phyloP scores from a whole-genome alignment of 768 basidiomycete genomes.

The Tulasnella sp. region DNA sequence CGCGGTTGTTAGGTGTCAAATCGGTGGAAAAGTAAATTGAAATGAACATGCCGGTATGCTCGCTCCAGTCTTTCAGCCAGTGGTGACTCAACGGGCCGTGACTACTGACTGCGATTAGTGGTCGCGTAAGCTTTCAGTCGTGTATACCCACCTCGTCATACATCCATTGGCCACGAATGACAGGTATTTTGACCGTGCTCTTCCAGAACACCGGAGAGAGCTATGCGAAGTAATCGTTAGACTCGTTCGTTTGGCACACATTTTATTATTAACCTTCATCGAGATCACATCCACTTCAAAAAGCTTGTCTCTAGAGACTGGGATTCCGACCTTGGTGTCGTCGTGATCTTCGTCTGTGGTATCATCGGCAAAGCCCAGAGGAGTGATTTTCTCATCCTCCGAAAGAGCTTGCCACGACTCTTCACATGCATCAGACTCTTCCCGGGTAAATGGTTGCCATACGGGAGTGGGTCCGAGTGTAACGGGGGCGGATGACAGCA shows the following conservation, averaged over 20 bases:
- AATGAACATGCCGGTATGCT: conserved; percentile 30
- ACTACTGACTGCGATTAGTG: conserved; percentile 22
- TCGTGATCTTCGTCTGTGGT: conserved; percentile 22
- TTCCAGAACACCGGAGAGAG: conserved; percentile 38
- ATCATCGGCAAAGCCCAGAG: not conserved
- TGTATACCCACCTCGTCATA: conserved; percentile 29
- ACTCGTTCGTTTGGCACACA: not conserved
- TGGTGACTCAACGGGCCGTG: conserved; percentile 34
- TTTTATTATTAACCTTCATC: conserved; percentile 25
- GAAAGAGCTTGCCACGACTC: conserved; percentile 26
- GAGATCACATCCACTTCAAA: conserved; percentile 29
- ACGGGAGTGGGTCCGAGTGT: conserved; percentile 13
- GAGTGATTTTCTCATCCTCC: conserved; percentile 17
- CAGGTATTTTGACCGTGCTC: conserved; percentile 33
- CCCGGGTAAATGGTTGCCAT: conserved; percentile 27
- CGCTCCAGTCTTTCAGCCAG: conserved; percentile 34
- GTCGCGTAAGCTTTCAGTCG: not conserved
- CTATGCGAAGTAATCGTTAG: not conserved
- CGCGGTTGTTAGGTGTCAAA: not conserved
- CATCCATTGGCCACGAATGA: conserved; percentile 37
- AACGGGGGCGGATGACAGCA: conserved; percentile 26
- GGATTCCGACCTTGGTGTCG: conserved; percentile 25
- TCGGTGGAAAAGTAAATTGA: not conserved
- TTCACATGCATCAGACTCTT: conserved; percentile 28
- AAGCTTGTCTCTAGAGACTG: conserved; percentile 26